Evolutionary conservation across 345 rosid species (phyloP).

Genomic region (Gynandropsis gynandra): DNA sequence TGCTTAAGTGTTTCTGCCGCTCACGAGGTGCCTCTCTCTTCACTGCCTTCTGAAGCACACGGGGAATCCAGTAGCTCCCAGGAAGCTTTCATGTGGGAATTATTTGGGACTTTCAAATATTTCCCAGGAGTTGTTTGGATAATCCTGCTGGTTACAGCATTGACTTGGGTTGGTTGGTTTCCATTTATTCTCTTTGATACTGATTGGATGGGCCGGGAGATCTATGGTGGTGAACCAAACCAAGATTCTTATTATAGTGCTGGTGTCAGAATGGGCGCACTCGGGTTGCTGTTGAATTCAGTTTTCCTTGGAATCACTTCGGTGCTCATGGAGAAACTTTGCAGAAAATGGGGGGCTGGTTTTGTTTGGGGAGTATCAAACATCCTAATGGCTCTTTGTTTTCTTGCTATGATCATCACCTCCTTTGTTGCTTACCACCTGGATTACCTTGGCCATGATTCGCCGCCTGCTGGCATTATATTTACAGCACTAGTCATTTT

Average conservation of each 20-base stretch:
- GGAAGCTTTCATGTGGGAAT: conserved; percentile 91
- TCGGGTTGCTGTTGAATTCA: conserved; percentile 90
- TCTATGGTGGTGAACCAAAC: conserved; percentile 79
- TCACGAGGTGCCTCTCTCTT: conserved; percentile 52
- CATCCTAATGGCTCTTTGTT: conserved; percentile 79
- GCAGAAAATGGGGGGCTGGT: conserved; percentile 95
- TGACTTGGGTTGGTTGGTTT: conserved; percentile 94
- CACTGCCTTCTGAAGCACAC: conserved; percentile 33
- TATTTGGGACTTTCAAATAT: conserved; percentile 80
- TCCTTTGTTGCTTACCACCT: conserved; percentile 52
- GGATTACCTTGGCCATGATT: conserved; percentile 47
- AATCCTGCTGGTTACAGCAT: conserved; percentile 68
- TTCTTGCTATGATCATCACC: conserved; percentile 64
- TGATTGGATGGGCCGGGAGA: conserved; percentile 98
- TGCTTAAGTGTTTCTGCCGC: conserved; percentile 56
- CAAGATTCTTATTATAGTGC: conserved; percentile 49
- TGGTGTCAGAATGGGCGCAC: conserved; percentile 89
- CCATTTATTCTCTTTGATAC: conserved; percentile 90
- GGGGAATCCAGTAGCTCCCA: conserved; percentile 42
- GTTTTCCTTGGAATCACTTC: conserved; percentile 87
- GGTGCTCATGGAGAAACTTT: conserved; percentile 84
- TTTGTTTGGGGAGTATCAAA: conserved; percentile 84
- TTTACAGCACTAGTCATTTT: conserved; percentile 56
- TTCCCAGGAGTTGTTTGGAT: conserved; percentile 53
- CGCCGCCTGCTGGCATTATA: conserved; percentile 67